phyloP scores from a whole-genome alignment of 129 eudicot species.

The Chrysanthemum makinoi region DNA sequence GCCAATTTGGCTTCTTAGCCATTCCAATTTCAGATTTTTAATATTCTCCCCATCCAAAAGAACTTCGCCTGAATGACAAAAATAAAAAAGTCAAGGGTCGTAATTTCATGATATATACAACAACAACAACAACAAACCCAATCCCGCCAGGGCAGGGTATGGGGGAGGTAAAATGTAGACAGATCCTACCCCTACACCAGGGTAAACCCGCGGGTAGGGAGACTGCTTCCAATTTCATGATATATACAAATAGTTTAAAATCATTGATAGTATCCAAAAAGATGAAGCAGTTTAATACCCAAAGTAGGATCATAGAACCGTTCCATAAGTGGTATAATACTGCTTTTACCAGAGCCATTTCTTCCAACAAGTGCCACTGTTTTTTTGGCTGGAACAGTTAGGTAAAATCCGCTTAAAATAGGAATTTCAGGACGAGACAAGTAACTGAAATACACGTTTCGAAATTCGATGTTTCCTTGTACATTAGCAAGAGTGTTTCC shows the following conservation, averaged over 20 bases:
- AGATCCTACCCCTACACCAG: too few relatives aligned
- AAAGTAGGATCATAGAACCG: conserved; percentile 96
- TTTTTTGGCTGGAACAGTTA: conserved; percentile 91
- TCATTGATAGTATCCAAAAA: conserved; percentile 7
- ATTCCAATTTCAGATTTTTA: conserved; percentile 83
- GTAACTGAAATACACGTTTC: conserved; percentile 93
- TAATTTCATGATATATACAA: too few relatives aligned
- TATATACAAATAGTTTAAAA: conserved; percentile 11
- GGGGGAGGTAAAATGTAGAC: too few relatives aligned
- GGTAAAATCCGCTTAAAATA: conserved; percentile 91
- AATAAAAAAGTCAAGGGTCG: conserved; percentile 1
- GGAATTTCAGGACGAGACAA: conserved; percentile 96
- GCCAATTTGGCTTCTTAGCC: conserved; percentile 95
- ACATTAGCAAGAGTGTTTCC: conserved; percentile 68
- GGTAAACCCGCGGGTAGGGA: too few relatives aligned
- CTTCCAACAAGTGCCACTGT: conserved; percentile 97
- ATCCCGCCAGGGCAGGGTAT: too few relatives aligned
- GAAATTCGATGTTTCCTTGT: conserved; percentile 89
- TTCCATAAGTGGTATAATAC: conserved; percentile 95
- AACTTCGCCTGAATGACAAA: conserved; percentile 68
- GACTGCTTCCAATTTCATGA: not conserved
- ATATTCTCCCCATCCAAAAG: conserved; percentile 94
- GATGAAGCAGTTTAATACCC: conserved; percentile 43
- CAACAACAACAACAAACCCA: too few relatives aligned
- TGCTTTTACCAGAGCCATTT: conserved; percentile 98